A percentile compares a stretch with the other conserved stretches of the same genome.
Conservation (phyloP, 2,329 filamentous ascomycete genomes). For the Pleoardoris graminearum region DNA sequence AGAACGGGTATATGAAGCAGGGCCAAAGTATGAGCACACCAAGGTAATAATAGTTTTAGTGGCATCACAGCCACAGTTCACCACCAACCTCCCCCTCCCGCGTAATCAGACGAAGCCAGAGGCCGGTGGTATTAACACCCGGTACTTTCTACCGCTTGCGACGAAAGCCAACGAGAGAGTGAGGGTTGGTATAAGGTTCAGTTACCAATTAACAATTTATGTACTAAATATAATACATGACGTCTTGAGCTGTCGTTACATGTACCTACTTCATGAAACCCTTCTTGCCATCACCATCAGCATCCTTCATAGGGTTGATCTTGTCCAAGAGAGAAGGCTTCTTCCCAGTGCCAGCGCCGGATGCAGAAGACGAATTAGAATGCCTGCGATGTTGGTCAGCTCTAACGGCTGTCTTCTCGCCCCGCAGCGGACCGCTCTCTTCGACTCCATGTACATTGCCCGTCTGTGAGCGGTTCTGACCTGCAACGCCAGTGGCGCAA, state of each 20-base stretch:
- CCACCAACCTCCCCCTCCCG: no score
- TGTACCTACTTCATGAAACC: constrained; percentile 56
- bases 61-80: no score
- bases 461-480: background rate
- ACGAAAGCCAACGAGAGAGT: no score
- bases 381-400: background rate
- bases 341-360: constrained; percentile 11
- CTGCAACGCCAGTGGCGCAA: background rate
- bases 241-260: background rate
- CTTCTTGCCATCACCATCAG: constrained; percentile 59
- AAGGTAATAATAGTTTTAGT: no score
- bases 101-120: no score
- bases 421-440: background rate
- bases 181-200: no score
- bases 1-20: no score
- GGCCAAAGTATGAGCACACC: no score
- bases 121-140: no score
- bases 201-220: background rate
- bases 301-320: constrained; percentile 59
- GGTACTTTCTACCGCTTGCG: no score
- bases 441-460: background rate
- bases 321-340: constrained; percentile 58
- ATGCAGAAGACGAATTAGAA: constrained; percentile 2
- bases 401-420: background rate
- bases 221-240: background rate